Conservation (phyloP, 2,329 filamentous ascomycete genomes). For the Neofusicoccum laricinum region DNA sequence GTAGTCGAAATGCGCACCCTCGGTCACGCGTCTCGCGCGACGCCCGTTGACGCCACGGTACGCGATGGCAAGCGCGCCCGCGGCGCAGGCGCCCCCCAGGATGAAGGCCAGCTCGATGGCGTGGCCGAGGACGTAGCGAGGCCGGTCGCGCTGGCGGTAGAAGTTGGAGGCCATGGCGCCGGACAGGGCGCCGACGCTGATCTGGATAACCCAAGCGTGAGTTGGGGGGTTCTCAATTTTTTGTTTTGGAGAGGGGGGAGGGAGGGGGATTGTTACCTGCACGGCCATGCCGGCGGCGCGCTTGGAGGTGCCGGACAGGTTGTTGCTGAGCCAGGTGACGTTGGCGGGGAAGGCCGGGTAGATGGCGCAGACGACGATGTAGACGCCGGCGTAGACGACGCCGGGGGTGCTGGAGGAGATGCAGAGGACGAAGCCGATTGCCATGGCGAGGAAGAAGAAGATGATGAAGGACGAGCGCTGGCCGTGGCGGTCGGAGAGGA, state of each 20-base stretch:
- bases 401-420: constrained; percentile 35
- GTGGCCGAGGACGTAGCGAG: constrained; percentile 51
- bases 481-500: constrained; percentile 26
- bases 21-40: constrained; percentile 40
- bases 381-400: constrained; percentile 39
- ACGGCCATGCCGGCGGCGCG: constrained; percentile 29
- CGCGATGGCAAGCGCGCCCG: constrained; percentile 44
- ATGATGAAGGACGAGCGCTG: constrained; percentile 29
- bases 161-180: constrained; percentile 60
- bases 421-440: constrained; percentile 44
- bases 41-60: constrained; percentile 61
- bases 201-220: constrained; percentile 24
- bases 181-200: constrained; percentile 28
- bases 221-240: too few species aligned
- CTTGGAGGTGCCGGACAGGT: constrained; percentile 28
- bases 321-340: constrained; percentile 31
- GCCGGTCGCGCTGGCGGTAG: constrained; percentile 54
- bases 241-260: too few species aligned
- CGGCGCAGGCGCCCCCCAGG: constrained; percentile 44
- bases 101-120: constrained; percentile 52
- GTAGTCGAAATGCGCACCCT: constrained; percentile 38
- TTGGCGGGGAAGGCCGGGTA: constrained; percentile 32
- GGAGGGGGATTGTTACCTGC: too few species aligned
- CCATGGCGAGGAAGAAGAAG: constrained; percentile 32
- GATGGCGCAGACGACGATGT: constrained; percentile 23